Base-by-base conservation (phyloP, 208 protist genomes). In the Herpetomonas samuelpessoai region DNA sequence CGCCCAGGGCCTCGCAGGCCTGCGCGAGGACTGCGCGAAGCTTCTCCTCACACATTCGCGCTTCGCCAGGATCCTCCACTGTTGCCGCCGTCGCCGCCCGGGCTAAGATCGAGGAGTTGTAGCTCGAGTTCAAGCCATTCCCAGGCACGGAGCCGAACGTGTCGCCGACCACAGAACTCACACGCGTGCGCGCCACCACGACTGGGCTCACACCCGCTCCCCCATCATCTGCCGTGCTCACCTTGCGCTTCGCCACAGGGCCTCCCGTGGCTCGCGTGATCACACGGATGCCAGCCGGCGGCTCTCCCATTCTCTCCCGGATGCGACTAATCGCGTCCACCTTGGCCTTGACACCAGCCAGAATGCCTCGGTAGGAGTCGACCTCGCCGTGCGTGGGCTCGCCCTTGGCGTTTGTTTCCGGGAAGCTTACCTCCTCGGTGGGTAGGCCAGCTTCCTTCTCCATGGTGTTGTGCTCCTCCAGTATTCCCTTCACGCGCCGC, bases 1-100 rank as follows among this genome's bases (percentile, higher is more conserved):
- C 81, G 18, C 81, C 73, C n/a, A 88, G 74, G 3, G 65, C 64
- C 29, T 70, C 62, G 31, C 76, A 76, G 56, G 52, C 61, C 9
- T 21, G 60, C 35, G 52, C 25, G 2, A 83, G 65, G 1, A 77
- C 81, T 10, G 14, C 61, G 10, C 81, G 74, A 57, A 88, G 64
- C 31, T 41, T 41, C 35, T 14, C 9, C 35, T 18, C 9, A 6
- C 14, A 6, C 35, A 41, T 14, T 14, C 14, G 9, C 35, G 14
- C 9, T 14, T 41, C 35, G 6, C 35, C 35, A 6, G 6, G 9
- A 6, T 14, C 35, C 9, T 18, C 35, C 35, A 41, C 35, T 14
- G 35, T 41, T 41, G 35, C 6, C 35, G 35, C 35, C 35, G 35
- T 18, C 6, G 35, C 35, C 6, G 35, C 35, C 35, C 35, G 9